Evolutionary conservation across 768 basidiomycete species (phyloP).

Genomic region (Exsudoporus frostii): DNA sequence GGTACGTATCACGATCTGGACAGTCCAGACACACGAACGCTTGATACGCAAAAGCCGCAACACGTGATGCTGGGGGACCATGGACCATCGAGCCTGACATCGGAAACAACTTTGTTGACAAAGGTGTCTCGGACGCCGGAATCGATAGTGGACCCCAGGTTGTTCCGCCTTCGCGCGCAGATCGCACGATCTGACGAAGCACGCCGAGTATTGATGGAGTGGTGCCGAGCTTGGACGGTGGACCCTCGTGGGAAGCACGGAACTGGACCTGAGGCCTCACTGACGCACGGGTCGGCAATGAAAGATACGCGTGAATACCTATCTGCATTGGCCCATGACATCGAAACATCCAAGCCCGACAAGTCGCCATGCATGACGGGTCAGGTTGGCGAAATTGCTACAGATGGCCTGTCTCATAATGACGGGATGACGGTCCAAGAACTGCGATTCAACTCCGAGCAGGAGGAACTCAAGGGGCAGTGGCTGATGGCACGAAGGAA

Average conservation of each 20-base stretch:
- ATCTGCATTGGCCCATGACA: not conserved
- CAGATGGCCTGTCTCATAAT: not conserved
- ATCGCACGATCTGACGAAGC: slow-evolving; percentile 4
- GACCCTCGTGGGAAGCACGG: not conserved
- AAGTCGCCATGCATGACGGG: not conserved
- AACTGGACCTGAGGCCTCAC: not conserved
- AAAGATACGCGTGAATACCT: not conserved
- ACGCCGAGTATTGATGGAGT: slow-evolving; percentile 5
- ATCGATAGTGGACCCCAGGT: slow-evolving; percentile 11
- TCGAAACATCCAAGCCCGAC: not conserved
- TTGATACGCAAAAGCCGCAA: not conserved
- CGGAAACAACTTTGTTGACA: not conserved
- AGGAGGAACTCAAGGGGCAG: slow-evolving; percentile 5
- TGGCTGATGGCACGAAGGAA: slow-evolving; percentile 9
- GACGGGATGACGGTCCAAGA: not conserved
- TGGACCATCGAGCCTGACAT: not conserved
- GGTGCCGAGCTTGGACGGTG: slow-evolving; percentile 7
- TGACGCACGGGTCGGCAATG: not conserved
- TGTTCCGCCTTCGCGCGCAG: slow-evolving; percentile 2
- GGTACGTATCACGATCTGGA: not conserved
- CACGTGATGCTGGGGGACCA: not conserved
- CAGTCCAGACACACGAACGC: not conserved
- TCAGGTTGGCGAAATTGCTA: not conserved
- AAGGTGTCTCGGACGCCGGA: not conserved
- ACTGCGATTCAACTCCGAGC: not conserved